These are phyloP conservation scores for Viola odorata DNA, from an alignment of 345 rosid genomes.

Conservation along the genomic window DNA sequence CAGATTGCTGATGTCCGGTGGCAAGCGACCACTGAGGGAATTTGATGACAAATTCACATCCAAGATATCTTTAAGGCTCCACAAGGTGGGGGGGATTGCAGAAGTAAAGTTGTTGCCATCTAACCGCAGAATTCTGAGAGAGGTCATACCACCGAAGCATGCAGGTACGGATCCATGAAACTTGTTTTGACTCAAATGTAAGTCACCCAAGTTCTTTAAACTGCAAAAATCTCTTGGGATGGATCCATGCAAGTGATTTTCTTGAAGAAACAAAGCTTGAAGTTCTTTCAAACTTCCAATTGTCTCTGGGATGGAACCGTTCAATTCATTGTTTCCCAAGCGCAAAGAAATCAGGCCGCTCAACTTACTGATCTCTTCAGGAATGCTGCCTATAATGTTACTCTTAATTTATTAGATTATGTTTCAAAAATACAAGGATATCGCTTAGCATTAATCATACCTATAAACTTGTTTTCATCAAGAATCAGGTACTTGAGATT, in stretches of 20 bases:
- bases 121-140: constrained; percentile 1
- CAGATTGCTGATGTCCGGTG: not conserved
- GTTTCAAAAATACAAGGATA: too few relatives aligned
- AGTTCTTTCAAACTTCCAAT: constrained; percentile 6
- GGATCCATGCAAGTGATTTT: constrained; percentile 8
- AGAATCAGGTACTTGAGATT: too few relatives aligned
- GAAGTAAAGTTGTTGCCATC: constrained; percentile 10
- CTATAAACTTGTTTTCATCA: too few relatives aligned
- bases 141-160: constrained; percentile 10
- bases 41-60: not conserved
- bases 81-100: constrained; percentile 14
- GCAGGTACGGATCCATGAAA: constrained; percentile 10
- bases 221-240: constrained; percentile 10
- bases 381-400: constrained; percentile 11
- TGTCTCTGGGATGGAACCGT: constrained; percentile 7
- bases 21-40: not conserved
- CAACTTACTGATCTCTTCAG: constrained; percentile 11
- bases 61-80: not conserved
- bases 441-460: too few relatives aligned
- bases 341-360: not conserved
- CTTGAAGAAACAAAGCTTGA: constrained; percentile 2
- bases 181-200: constrained; percentile 3
- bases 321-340: constrained; percentile 7
- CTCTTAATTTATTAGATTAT: too few relatives aligned
- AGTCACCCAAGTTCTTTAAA: not conserved